Conservation (phyloP, 345 rosid genomes). For the Citrus australasica region DNA sequence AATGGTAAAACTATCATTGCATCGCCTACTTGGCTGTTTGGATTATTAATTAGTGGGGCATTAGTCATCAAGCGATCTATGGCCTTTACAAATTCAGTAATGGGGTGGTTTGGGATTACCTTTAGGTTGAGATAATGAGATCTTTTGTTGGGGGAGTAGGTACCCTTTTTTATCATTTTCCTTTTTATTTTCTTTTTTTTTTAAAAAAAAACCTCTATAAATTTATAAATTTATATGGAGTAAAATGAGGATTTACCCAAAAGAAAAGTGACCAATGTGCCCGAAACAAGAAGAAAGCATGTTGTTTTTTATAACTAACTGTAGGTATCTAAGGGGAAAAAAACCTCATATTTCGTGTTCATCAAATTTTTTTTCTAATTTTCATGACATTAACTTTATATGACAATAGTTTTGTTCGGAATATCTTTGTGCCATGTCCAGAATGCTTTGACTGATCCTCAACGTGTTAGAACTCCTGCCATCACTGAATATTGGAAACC, state of each 20-base stretch:
- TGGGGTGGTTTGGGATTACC: not conserved
- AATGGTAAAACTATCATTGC: not conserved
- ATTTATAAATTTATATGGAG: not conserved
- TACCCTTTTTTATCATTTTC: not conserved
- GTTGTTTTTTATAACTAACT: not conserved
- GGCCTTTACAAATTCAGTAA: not conserved
- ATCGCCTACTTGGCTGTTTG: not conserved
- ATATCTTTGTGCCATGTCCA: constrained; percentile 31
- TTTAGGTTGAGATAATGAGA: not conserved
- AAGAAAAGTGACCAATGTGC: not conserved
- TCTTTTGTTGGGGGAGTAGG: not conserved
- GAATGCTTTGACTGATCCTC: constrained; percentile 89
- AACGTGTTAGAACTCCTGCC: constrained; percentile 83
- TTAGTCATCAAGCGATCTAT: not conserved
- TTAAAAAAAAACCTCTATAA: too few species aligned
- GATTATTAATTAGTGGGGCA: not conserved
- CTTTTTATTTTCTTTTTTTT: not conserved
- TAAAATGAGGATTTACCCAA: not conserved
- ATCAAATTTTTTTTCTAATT: not conserved
- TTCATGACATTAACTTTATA: constrained; percentile 1
- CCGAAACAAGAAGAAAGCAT: not conserved
- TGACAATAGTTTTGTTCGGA: constrained; percentile 1
- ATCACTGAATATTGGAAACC: constrained; percentile 95
- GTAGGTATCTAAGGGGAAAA: not conserved
- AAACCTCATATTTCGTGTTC: not conserved